These are phyloP conservation scores for Solanum sejunctum DNA, from an alignment of 257 asterid genomes.

Conservation along the genomic window DNA sequence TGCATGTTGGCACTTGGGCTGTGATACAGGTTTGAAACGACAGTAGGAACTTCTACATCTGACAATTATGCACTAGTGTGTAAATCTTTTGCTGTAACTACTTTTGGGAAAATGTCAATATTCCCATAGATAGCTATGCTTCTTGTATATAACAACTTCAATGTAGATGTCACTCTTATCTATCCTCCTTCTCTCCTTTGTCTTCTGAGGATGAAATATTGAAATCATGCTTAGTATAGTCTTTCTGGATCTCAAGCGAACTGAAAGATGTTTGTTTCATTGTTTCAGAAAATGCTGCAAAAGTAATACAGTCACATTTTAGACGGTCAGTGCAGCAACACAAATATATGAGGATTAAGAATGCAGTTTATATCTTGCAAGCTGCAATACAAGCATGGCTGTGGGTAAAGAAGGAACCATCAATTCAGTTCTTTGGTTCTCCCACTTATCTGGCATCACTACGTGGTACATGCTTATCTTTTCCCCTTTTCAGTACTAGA, in stretches of 20 bases:
- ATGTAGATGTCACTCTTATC: neutral
- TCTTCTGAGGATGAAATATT: neutral
- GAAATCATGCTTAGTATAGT: neutral
- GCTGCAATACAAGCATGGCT: conserved; percentile 51
- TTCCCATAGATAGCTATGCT: neutral
- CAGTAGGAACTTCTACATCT: neutral
- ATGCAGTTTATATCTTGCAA: conserved; percentile 52
- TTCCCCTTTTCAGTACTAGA: neutral
- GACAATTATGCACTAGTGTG: neutral
- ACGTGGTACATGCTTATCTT: conserved; percentile 15
- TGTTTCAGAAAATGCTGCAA: conserved; percentile 80
- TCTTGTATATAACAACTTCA: neutral
- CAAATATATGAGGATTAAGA: conserved; percentile 35
- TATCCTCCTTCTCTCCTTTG: neutral
- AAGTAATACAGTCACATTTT: conserved; percentile 64
- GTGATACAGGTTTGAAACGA: neutral
- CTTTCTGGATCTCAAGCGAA: neutral
- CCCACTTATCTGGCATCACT: conserved; percentile 21
- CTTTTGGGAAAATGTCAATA: neutral
- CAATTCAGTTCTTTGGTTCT: conserved; percentile 9
- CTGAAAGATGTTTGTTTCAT: conserved; percentile 2
- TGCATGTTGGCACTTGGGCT: neutral
- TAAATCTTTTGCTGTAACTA: neutral
- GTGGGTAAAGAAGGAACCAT: conserved; percentile 27
- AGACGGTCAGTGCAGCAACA: conserved; percentile 35